These are phyloP conservation scores for Neurospora sp. DNA, from an alignment of 495 filamentous ascomycete species.

Conservation along the genomic window DNA sequence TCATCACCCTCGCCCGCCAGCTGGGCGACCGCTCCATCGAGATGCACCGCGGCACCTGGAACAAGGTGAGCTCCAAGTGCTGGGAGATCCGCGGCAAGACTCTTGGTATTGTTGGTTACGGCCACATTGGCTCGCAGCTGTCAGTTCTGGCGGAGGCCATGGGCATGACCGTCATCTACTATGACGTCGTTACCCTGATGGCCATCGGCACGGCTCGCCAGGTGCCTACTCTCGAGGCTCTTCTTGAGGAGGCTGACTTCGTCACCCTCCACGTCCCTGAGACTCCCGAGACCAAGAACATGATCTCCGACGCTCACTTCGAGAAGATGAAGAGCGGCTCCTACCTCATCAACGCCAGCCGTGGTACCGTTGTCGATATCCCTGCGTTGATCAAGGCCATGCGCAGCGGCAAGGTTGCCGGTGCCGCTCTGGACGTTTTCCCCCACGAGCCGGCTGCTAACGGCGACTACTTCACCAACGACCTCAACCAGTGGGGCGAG, in stretches of 20 bases:
- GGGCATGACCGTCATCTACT: constrained; percentile 96
- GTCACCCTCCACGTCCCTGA: constrained; percentile 93
- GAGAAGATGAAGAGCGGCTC: constrained; percentile 83
- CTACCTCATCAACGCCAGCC: constrained; percentile 92
- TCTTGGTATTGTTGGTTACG: constrained; percentile 91
- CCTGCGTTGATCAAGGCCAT: constrained; percentile 83
- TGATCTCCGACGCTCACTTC: constrained; percentile 71
- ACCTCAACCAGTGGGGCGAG: constrained; percentile 78
- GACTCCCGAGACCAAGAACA: constrained; percentile 77
- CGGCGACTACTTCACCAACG: constrained; percentile 83
- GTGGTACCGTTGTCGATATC: constrained; percentile 90
- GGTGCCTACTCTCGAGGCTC: constrained; percentile 61
- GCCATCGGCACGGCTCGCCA: constrained; percentile 79
- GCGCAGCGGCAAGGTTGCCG: constrained; percentile 79
- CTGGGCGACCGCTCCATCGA: constrained; percentile 88
- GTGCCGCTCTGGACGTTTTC: constrained; percentile 93
- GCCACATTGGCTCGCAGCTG: constrained; percentile 93
- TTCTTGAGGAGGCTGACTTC: constrained; percentile 78
- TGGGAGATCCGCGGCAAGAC: constrained; percentile 99
- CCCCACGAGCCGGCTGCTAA: constrained; percentile 89
- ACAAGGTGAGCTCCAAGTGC: constrained; percentile 91
- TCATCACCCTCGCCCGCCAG: constrained; percentile 85
- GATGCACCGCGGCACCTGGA: constrained; percentile 92
- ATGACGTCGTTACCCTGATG: constrained; percentile 89
- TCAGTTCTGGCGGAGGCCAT: constrained; percentile 94